phyloP scores from a whole-genome alignment of 2,329 filamentous ascomycete species.

The Paecilomyces dactylethromorphus region DNA sequence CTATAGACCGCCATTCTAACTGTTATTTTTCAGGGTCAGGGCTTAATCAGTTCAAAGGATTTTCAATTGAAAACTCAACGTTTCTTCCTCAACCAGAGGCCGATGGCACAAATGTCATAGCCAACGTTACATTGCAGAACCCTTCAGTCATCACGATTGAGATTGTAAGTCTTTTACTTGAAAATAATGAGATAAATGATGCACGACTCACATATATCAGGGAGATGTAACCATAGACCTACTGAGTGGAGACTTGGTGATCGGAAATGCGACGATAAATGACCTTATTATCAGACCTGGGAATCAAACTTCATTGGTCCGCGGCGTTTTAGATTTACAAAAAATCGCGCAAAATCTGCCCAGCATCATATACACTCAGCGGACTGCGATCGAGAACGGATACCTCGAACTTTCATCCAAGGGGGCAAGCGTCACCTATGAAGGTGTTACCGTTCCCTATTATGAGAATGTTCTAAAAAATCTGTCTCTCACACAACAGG shows the following conservation, averaged over 20 bases:
- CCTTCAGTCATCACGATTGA: slow-evolving; percentile 50
- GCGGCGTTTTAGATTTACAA: slow-evolving; percentile 41
- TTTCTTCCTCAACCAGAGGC: slow-evolving; percentile 35
- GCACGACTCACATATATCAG: slow-evolving; percentile 5
- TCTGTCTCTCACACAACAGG: slow-evolving; percentile 21
- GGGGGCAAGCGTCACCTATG: slow-evolving; percentile 20
- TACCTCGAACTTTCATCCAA: slow-evolving; percentile 20
- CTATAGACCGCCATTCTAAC: background rate
- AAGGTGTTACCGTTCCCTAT: slow-evolving; percentile 25
- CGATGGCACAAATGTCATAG: slow-evolving; percentile 49
- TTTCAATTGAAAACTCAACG: slow-evolving; percentile 41
- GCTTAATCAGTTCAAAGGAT: slow-evolving; percentile 46
- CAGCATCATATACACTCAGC: slow-evolving; percentile 18
- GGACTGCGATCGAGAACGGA: slow-evolving; percentile 17
- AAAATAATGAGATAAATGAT: background rate
- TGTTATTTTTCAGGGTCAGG: slow-evolving; percentile 40
- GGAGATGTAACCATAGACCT: slow-evolving; percentile 51
- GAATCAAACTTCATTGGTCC: slow-evolving; percentile 44
- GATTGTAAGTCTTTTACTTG: slow-evolving; percentile 25
- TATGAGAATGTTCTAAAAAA: slow-evolving; percentile 27
- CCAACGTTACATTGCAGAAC: slow-evolving; percentile 51
- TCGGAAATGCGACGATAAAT: slow-evolving; percentile 46
- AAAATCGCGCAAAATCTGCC: slow-evolving; percentile 23
- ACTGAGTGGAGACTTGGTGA: slow-evolving; percentile 38
- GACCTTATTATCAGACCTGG: slow-evolving; percentile 50